phyloP scores from a whole-genome alignment of 208 protist genomes.

The Leishmania gerbilli region DNA sequence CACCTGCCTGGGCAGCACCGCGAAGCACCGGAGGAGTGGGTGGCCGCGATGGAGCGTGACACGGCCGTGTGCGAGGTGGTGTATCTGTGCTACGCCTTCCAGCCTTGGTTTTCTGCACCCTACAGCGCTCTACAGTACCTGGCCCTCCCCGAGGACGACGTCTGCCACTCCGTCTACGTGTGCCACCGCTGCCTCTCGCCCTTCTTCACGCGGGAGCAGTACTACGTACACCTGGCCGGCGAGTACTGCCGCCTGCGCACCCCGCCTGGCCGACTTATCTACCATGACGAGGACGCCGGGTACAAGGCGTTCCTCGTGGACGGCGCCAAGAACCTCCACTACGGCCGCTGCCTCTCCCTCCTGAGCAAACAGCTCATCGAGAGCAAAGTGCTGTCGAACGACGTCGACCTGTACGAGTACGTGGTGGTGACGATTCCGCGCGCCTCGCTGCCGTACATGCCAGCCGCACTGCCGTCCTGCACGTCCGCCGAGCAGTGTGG shows the following conservation, averaged over 20 bases:
- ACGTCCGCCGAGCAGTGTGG: not conserved
- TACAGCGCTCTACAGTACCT: slow-evolving; percentile 59
- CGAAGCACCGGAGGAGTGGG: slow-evolving; percentile 47
- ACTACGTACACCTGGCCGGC: slow-evolving; percentile 48
- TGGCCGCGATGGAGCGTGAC: slow-evolving; percentile 56
- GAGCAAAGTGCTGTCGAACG: slow-evolving; percentile 67
- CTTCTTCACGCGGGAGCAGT: slow-evolving; percentile 53
- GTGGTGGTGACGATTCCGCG: slow-evolving; percentile 64
- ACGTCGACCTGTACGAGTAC: slow-evolving; percentile 83
- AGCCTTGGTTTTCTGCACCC: slow-evolving; percentile 64
- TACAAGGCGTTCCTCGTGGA: slow-evolving; percentile 56
- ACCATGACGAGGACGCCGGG: slow-evolving; percentile 43
- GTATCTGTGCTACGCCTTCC: slow-evolving; percentile 67
- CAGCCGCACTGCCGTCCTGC: slow-evolving; percentile 3
- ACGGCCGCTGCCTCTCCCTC: slow-evolving; percentile 57
- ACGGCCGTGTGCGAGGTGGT: slow-evolving; percentile 61
- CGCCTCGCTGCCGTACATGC: slow-evolving; percentile 38
- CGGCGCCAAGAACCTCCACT: slow-evolving; percentile 71
- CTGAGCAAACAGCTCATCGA: slow-evolving; percentile 71
- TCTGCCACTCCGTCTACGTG: slow-evolving; percentile 68
- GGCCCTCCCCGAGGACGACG: slow-evolving; percentile 46
- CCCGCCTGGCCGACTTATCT: slow-evolving; percentile 56
- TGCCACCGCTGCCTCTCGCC: slow-evolving; percentile 75
- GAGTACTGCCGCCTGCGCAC: slow-evolving; percentile 44
- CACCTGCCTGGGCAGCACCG: not conserved